Evolutionary conservation across 2,329 filamentous ascomycete genomes (phyloP).

Genomic region (Calonectria pauciramosa): DNA sequence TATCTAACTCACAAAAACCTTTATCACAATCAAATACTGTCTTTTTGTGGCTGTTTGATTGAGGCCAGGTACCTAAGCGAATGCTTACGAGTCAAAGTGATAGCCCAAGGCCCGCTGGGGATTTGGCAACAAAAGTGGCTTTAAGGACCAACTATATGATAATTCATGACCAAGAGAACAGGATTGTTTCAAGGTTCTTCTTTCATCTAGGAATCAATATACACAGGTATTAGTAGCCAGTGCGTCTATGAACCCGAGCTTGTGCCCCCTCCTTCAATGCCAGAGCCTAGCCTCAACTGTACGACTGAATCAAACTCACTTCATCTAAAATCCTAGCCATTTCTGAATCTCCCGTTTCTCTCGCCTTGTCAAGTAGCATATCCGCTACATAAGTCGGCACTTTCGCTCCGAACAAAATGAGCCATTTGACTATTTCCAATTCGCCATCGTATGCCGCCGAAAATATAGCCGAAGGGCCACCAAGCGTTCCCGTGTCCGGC

Average conservation of each 20-base stretch:
- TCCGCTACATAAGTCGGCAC: not conserved
- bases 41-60: too few relatives aligned
- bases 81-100: too few relatives aligned
- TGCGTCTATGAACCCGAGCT: not conserved
- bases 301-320: not conserved
- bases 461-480: not conserved
- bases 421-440: not conserved
- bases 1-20: too few relatives aligned
- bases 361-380: not conserved
- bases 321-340: not conserved
- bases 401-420: not conserved
- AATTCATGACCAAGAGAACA: not conserved
- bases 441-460: not conserved
- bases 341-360: not conserved
- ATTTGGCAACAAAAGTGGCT: too few relatives aligned
- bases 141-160: not conserved
- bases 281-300: not conserved
- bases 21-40: too few relatives aligned
- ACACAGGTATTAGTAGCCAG: not conserved
- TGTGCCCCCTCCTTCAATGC: too few relatives aligned
- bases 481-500: not conserved
- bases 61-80: too few relatives aligned
- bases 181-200: not conserved
- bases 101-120: too few relatives aligned
- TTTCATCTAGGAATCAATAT: not conserved